Conservation (phyloP, 1,284 basidiomycete genomes). For the Leccinum griseonigrum region DNA sequence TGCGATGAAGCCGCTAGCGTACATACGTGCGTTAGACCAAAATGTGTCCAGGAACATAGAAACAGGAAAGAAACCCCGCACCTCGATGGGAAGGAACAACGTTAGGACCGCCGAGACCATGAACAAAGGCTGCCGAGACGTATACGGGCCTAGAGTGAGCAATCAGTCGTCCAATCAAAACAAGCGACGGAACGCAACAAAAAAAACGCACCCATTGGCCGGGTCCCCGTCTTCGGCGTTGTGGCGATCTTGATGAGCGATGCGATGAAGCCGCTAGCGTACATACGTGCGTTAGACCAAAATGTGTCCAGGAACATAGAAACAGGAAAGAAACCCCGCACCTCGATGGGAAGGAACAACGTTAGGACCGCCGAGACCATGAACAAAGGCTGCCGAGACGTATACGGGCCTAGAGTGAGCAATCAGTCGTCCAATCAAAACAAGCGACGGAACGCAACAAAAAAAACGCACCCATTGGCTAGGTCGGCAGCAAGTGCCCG, state of each 20-base stretch:
- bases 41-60: neutral
- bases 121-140: slow-evolving; percentile 52
- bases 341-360: slow-evolving; percentile 58
- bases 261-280: slow-evolving; percentile 2
- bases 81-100: slow-evolving; percentile 58
- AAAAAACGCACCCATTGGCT: slow-evolving; percentile 36
- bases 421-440: neutral
- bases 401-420: slow-evolving; percentile 45
- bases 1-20: slow-evolving; percentile 2
- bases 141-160: slow-evolving; percentile 45
- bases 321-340: slow-evolving; percentile 21
- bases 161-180: neutral
- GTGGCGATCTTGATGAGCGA: no score
- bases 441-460: neutral
- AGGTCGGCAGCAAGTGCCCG: slow-evolving; percentile 35
- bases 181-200: no score
- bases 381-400: slow-evolving; percentile 52
- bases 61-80: slow-evolving; percentile 21
- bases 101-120: slow-evolving; percentile 45
- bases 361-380: slow-evolving; percentile 45
- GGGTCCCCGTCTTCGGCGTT: no score
- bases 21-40: neutral
- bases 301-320: neutral
- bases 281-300: neutral
- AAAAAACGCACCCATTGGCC: no score